Evolutionary conservation across 495 filamentous ascomycete species (phyloP).

Genomic region (Cenococcum geophilum): DNA sequence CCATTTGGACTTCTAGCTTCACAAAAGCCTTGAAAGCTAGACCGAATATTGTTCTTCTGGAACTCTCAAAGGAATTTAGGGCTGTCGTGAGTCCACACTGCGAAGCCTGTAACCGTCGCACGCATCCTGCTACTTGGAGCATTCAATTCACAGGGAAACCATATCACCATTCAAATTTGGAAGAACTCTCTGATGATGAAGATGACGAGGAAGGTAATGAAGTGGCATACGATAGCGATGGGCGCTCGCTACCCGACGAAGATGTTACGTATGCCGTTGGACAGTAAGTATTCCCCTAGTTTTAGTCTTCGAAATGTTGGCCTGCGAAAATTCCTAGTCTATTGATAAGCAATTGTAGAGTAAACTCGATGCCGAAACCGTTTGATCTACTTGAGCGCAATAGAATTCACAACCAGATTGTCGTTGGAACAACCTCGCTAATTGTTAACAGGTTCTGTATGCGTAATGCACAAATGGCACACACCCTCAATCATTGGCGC

Average conservation of each 20-base stretch:
- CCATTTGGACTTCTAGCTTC: conserved; percentile 67
- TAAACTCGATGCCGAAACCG: too few relatives aligned
- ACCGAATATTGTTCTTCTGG: conserved; percentile 45
- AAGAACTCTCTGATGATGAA: conserved; percentile 53
- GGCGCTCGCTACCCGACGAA: not conserved
- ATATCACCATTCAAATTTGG: conserved; percentile 63
- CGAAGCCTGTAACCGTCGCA: conserved; percentile 68
- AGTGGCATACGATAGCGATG: conserved; percentile 15
- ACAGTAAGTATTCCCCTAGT: not conserved
- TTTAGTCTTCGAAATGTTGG: too few relatives aligned
- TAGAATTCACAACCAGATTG: too few relatives aligned
- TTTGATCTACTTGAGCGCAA: too few relatives aligned
- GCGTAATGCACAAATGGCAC: conserved; percentile 61
- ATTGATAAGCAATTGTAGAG: too few relatives aligned
- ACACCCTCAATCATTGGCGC: conserved; percentile 70
- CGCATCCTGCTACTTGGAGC: conserved; percentile 58
- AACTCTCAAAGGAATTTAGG: conserved; percentile 23
- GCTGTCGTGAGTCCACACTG: conserved; percentile 47
- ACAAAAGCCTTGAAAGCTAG: conserved; percentile 57
- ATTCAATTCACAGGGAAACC: conserved; percentile 61
- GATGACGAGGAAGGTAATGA: conserved; percentile 38
- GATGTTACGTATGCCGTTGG: not conserved
- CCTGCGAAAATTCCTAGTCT: too few relatives aligned
- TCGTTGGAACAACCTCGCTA: conserved; percentile 25
- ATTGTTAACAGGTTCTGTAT: conserved; percentile 49